Evolutionary conservation across 345 rosid species (phyloP).

Genomic region (Citrus maxima): DNA sequence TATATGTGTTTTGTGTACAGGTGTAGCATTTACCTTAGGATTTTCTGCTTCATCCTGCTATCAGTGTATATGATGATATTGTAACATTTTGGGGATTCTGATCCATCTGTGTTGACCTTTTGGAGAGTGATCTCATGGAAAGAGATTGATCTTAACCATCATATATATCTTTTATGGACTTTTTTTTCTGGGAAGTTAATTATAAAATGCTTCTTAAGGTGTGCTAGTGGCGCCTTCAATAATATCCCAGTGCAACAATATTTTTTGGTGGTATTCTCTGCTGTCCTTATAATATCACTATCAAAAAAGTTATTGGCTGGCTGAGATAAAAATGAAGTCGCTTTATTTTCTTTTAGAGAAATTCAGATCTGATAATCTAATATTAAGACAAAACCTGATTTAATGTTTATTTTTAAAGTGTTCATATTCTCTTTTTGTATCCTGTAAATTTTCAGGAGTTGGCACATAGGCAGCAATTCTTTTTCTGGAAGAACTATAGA

Average conservation of each 20-base stretch:
- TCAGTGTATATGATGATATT: too few species aligned
- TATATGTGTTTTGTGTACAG: neutral
- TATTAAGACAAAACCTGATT: neutral
- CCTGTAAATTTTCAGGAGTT: conserved; percentile 55
- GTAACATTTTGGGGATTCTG: neutral
- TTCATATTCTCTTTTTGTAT: neutral
- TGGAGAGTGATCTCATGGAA: neutral
- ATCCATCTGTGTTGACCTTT: neutral
- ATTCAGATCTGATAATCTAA: neutral
- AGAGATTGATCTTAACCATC: neutral
- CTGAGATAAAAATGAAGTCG: neutral
- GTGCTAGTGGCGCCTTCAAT: neutral
- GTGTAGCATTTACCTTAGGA: neutral
- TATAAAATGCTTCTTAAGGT: neutral
- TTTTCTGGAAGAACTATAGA: conserved; percentile 95
- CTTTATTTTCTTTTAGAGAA: neutral
- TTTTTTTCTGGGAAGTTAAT: neutral
- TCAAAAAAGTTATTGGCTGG: neutral
- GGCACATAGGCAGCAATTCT: conserved; percentile 97
- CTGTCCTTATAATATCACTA: neutral
- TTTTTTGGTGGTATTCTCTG: neutral
- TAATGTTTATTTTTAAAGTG: conserved; percentile 8
- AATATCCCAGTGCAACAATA: neutral
- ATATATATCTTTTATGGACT: neutral
- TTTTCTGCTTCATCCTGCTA: neutral